phyloP scores from a whole-genome alignment of 257 asterid species.

The Fraxinus excelsior region DNA sequence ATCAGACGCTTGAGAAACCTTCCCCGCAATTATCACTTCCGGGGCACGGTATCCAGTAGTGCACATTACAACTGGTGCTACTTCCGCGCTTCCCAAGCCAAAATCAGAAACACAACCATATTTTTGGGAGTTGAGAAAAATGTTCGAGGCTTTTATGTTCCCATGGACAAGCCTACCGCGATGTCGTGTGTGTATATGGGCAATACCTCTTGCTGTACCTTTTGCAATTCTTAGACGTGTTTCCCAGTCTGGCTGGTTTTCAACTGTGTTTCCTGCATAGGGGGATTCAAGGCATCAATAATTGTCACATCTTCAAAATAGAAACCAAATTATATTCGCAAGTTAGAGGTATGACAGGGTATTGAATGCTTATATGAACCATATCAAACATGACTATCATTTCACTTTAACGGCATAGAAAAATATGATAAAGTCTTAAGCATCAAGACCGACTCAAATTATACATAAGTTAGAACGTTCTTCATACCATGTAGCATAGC shows the following conservation, averaged over 20 bases:
- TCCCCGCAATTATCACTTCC: not conserved
- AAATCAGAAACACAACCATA: slow-evolving; percentile 7
- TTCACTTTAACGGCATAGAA: too few species aligned
- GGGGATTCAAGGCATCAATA: not conserved
- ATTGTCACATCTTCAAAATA: not conserved
- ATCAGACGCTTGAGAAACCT: not conserved
- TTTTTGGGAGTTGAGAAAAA: not conserved
- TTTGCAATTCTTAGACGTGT: not conserved
- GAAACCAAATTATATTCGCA: not conserved
- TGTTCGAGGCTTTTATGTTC: not conserved
- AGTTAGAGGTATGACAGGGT: too few species aligned
- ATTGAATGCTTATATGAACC: too few species aligned
- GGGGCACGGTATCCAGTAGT: slow-evolving; percentile 6
- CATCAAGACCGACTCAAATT: not conserved
- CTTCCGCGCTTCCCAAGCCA: slow-evolving; percentile 1
- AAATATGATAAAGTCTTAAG: not conserved
- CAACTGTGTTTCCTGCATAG: not conserved
- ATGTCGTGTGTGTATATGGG: not conserved
- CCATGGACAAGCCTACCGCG: not conserved
- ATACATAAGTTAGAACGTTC: not conserved
- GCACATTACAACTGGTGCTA: not conserved
- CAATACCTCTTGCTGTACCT: not conserved
- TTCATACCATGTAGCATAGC: not conserved
- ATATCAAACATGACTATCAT: too few species aligned
- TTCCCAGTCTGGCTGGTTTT: not conserved